Evolutionary conservation across 257 asterid species (phyloP), one percentile per base, ranked within the genome.

Genomic region (Nicotiana noctiflora): DNA sequence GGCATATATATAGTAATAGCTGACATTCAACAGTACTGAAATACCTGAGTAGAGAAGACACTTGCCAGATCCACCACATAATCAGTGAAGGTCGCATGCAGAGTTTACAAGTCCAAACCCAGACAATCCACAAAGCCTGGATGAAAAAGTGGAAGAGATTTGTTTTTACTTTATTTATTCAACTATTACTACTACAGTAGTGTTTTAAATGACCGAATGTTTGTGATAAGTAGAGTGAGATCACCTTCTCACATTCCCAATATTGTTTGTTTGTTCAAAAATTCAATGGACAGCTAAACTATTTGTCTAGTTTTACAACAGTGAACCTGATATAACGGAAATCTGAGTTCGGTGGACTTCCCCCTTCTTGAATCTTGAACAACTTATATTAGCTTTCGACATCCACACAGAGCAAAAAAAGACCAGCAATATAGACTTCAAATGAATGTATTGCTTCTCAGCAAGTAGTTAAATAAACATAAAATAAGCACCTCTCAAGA

Each of bases 91-190:
- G 29, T 21, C 31, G 27, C 76, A 18, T 76, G 80, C 32, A 76
- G 62, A 31, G 80, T n/a, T 53, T 55, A 51, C 34, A 46, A 66
- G 14, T 79, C 15, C 59, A 25, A 25, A 19, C 4, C 60, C 49
- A 25, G 76, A 31, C 83, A 19, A 72, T 23, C 56, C 61, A 23
- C 78, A 72, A 49, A 72, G 78, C 15, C 61, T 23, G 78, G 78
- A 72, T 14, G 78, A 72, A 23, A 72, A 72, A 49, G 40, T 72
- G 78, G 61, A 49, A 23, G 60, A 46, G 61, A 37, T 72, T 72
- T 72, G 61, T 62, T 62, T 62, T 12, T 62, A 62, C 68, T 13
- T 27, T 62, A 2, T 46, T 23, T 49, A 14, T n/a, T 37, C 14
- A 32, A 49, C 40, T 49, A 72, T 14, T 46, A 46, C 0, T 46